phyloP scores from a whole-genome alignment of 352 stramenopile genomes.

The Globisporangium camurandrum region DNA sequence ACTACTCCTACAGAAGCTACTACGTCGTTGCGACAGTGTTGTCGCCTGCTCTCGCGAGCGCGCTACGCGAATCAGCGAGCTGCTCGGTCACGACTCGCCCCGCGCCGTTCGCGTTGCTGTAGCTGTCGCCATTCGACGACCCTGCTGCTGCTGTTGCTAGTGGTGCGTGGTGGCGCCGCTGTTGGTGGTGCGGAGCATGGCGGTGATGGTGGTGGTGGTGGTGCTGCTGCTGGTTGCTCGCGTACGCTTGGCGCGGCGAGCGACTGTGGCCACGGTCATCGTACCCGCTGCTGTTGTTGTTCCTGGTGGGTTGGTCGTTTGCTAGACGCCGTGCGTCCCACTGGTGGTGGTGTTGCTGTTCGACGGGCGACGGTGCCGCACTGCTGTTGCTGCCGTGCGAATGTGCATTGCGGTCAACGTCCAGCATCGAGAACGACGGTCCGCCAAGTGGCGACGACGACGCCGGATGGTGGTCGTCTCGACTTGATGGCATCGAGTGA shows the following conservation, averaged over 20 bases:
- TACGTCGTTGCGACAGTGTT: too few relatives aligned
- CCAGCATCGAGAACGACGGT: conserved; percentile 55
- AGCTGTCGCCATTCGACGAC: conserved; percentile 8
- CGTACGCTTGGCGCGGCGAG: neutral
- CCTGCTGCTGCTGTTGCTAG: neutral
- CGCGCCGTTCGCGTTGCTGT: conserved; percentile 4
- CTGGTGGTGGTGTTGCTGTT: too few relatives aligned
- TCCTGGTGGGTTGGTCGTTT: too few relatives aligned
- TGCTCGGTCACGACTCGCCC: too few relatives aligned
- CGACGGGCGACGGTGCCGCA: conserved; percentile 4
- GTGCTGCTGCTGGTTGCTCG: neutral
- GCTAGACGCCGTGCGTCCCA: neutral
- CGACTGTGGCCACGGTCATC: conserved; percentile 1
- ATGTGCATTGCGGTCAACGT: conserved; percentile 44
- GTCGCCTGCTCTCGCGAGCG: too few relatives aligned
- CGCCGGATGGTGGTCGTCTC: too few relatives aligned
- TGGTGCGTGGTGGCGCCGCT: neutral
- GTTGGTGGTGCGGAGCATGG: conserved; percentile 1
- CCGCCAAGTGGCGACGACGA: too few relatives aligned
- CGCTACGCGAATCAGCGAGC: too few relatives aligned
- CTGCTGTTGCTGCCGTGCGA: conserved; percentile 2
- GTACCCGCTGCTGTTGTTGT: conserved; percentile 1
- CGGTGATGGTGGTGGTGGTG: neutral
- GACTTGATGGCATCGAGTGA: too few relatives aligned
- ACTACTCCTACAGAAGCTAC: too few relatives aligned